These are phyloP conservation scores for Venturia aucupariae DNA, from an alignment of 2,329 filamentous ascomycete species.

Conservation along the genomic window DNA sequence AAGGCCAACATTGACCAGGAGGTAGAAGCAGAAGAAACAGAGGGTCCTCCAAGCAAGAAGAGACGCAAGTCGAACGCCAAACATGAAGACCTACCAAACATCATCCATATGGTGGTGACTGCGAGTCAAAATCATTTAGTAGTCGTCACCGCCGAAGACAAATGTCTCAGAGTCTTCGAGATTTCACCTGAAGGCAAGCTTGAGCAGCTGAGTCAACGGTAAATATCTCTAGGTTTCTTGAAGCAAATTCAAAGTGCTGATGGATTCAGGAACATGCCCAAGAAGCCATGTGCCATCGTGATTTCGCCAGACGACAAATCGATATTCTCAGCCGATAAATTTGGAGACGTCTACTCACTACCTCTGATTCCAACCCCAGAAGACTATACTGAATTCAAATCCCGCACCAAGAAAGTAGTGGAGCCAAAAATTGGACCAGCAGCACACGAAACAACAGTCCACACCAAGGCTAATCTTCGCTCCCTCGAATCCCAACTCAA, in stretches of 20 bases:
- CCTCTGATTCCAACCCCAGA: constrained; percentile 52
- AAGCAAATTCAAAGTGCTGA: constrained; percentile 26
- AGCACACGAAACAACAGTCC: constrained; percentile 50
- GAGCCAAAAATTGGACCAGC: constrained; percentile 36
- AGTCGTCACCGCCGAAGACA: constrained; percentile 82
- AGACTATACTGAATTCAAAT: constrained; percentile 22
- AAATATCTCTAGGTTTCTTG: constrained; percentile 39
- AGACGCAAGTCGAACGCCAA: constrained; percentile 27
- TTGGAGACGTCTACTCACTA: constrained; percentile 88
- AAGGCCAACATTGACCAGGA: not conserved
- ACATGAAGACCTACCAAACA: constrained; percentile 39
- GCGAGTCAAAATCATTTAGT: constrained; percentile 59
- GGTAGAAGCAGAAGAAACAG: constrained; percentile 18
- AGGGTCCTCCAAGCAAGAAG: constrained; percentile 32
- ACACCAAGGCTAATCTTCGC: constrained; percentile 50
- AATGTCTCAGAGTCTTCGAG: constrained; percentile 74
- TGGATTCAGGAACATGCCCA: constrained; percentile 63
- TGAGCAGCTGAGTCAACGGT: constrained; percentile 54
- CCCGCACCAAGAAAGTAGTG: constrained; percentile 12
- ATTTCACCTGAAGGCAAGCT: constrained; percentile 54
- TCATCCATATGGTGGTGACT: constrained; percentile 60
- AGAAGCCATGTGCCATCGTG: constrained; percentile 70
- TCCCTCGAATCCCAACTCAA: constrained; percentile 49
- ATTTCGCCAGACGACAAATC: constrained; percentile 60
- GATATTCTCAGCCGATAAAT: constrained; percentile 85